Conservation (phyloP, 148 eudicot species). For the Camellia sinensis region DNA sequence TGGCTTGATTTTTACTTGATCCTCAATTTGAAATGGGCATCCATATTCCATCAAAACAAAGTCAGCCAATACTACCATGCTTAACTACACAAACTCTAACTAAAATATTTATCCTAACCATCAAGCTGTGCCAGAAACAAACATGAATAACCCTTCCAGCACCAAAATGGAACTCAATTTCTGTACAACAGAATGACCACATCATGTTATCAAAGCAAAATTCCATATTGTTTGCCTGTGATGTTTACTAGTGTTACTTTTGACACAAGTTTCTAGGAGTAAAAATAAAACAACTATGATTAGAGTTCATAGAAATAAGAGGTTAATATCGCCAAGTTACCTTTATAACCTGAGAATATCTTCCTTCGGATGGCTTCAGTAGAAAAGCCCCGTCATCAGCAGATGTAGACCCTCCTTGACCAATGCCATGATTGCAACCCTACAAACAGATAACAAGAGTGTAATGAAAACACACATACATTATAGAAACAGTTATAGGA, state of each 20-base stretch:
- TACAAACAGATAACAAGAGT: constrained; percentile 13
- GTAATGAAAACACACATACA: neutral
- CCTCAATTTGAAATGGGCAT: constrained; percentile 1
- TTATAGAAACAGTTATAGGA: neutral
- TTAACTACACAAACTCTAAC: too few species aligned
- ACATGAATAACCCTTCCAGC: neutral
- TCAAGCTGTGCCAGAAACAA: neutral
- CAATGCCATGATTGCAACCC: constrained; percentile 25
- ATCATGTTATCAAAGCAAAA: neutral
- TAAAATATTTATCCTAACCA: neutral
- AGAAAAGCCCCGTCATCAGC: constrained; percentile 13
- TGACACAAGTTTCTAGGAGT: neutral
- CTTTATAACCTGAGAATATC: constrained; percentile 22
- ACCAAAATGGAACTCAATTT: neutral
- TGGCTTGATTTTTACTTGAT: neutral
- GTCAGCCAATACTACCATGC: too few species aligned
- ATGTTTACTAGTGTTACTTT: neutral
- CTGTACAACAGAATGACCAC: neutral
- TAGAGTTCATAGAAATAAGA: neutral
- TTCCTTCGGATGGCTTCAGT: constrained; percentile 20
- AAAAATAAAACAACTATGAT: neutral
- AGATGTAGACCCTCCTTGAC: constrained; percentile 20
- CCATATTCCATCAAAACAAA: neutral
- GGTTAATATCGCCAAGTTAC: constrained; percentile 15
- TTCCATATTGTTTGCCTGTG: neutral